phyloP scores from a whole-genome alignment of 1,284 basidiomycete species.

The Ceratobasidium sp. region DNA sequence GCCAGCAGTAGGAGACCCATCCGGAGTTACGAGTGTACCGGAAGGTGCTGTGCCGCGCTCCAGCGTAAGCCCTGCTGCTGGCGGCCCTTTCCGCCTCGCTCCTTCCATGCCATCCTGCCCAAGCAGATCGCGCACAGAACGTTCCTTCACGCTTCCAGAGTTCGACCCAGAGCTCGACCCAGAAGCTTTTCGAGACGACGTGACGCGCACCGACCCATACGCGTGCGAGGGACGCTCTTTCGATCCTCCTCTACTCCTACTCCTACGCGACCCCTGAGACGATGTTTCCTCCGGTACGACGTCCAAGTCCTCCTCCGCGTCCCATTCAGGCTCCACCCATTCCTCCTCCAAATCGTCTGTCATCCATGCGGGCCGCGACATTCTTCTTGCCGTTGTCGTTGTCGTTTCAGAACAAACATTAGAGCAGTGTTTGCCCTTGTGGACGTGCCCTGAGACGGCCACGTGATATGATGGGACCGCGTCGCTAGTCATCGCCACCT shows the following conservation, averaged over 20 bases:
- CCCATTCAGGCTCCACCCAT: constrained; percentile 57
- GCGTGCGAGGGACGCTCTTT: constrained; percentile 15
- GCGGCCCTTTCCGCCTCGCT: constrained; percentile 15
- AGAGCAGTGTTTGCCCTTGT: constrained; percentile 30
- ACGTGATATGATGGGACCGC: constrained; percentile 15
- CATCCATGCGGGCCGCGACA: constrained; percentile 57
- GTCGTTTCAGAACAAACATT: constrained; percentile 28
- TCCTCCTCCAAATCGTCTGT: constrained; percentile 60
- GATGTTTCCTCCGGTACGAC: constrained; percentile 16
- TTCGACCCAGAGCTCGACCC: too few species aligned
- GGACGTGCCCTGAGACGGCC: constrained; percentile 30
- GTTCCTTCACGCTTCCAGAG: constrained; percentile 20
- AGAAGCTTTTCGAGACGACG: constrained; percentile 6
- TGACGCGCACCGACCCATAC: constrained; percentile 35
- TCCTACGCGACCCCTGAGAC: constrained; percentile 31
- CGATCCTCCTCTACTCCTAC: constrained; percentile 19
- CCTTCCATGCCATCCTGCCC: neutral
- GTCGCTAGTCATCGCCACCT: neutral
- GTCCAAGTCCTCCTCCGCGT: neutral
- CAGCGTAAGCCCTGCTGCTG: neutral
- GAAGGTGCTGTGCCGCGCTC: neutral
- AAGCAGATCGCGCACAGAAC: constrained; percentile 31
- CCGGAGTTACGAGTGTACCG: constrained; percentile 1
- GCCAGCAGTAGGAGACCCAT: constrained; percentile 59
- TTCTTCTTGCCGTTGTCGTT: constrained; percentile 48